Evolutionary conservation across 2,329 filamentous ascomycete genomes (phyloP).

Genomic region (Aspergillus jensenii): DNA sequence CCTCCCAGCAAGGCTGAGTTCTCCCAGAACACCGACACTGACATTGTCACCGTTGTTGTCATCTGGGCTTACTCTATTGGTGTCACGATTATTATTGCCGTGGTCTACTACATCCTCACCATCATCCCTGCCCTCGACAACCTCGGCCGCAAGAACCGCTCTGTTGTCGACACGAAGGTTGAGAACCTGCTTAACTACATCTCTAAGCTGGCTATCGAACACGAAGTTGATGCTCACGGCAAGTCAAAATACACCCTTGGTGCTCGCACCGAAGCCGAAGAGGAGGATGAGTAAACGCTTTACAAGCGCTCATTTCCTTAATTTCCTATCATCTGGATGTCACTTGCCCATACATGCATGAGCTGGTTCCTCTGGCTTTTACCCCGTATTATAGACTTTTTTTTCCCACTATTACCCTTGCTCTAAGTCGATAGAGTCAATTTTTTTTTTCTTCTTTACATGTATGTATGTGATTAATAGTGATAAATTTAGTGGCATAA

Average conservation of each 20-base stretch:
- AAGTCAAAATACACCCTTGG: slow-evolving; percentile 46
- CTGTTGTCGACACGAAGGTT: slow-evolving; percentile 52
- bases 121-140: slow-evolving; percentile 49
- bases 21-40: slow-evolving; percentile 53
- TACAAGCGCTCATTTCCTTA: slow-evolving; percentile 19
- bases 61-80: slow-evolving; percentile 55
- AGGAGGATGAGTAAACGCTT: slow-evolving; percentile 46
- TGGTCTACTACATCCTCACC: slow-evolving; percentile 52
- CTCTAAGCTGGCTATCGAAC: slow-evolving; percentile 53
- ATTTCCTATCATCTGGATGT: slow-evolving; percentile 34
- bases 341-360: slow-evolving; percentile 34
- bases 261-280: slow-evolving; percentile 42
- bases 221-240: slow-evolving; percentile 48
- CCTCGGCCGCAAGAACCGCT: slow-evolving; percentile 53
- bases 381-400: slow-evolving; percentile 41
- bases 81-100: slow-evolving; percentile 54
- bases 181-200: slow-evolving; percentile 55
- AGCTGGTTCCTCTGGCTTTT: slow-evolving; percentile 25
- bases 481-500: slow-evolving; percentile 39
- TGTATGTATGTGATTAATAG: slow-evolving; percentile 45
- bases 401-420: slow-evolving; percentile 29
- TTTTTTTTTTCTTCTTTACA: slow-evolving; percentile 37
- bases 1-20: slow-evolving; percentile 28
- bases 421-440: slow-evolving; percentile 34
- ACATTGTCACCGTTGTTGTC: slow-evolving; percentile 56